Evolutionary conservation across 495 filamentous ascomycete genomes (phyloP).

Genomic region (Aspergillus haitiensis): DNA sequence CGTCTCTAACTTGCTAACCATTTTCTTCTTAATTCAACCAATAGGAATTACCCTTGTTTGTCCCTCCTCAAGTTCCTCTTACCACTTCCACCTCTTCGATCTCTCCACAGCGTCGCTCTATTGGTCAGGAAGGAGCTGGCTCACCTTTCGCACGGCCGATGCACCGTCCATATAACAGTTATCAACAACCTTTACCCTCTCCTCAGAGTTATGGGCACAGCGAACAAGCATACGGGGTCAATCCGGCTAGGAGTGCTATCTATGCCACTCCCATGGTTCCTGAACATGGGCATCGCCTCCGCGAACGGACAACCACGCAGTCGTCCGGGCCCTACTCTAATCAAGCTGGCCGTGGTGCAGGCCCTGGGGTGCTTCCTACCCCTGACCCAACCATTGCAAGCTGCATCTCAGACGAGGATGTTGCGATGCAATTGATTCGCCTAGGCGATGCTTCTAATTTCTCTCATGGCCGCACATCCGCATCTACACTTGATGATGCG

Average conservation of each 20-base stretch:
- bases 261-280: constrained; percentile 57
- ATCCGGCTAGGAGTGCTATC: constrained; percentile 39
- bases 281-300: constrained; percentile 65
- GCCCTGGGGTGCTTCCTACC: constrained; percentile 73
- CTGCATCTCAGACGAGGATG: constrained; percentile 96
- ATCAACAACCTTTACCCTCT: constrained; percentile 70
- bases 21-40: constrained; percentile 22
- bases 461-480: constrained; percentile 84
- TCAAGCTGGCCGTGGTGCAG: constrained; percentile 42
- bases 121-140: constrained; percentile 57
- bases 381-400: constrained; percentile 93
- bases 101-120: constrained; percentile 80
- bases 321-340: constrained; percentile 37
- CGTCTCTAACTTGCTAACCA: constrained; percentile 10
- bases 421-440: constrained; percentile 92
- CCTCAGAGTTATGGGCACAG: constrained; percentile 69
- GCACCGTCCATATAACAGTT: constrained; percentile 72
- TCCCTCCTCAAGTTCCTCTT: constrained; percentile 87
- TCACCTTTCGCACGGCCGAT: constrained; percentile 69
- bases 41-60: constrained; percentile 93
- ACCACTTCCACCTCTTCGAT: constrained; percentile 87
- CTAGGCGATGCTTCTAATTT: constrained; percentile 89
- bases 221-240: constrained; percentile 47
- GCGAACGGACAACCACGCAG: constrained; percentile 50
- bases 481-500: constrained; percentile 90